phyloP scores from a whole-genome alignment of 768 basidiomycete species.

The Boletus subcaerulescens region DNA sequence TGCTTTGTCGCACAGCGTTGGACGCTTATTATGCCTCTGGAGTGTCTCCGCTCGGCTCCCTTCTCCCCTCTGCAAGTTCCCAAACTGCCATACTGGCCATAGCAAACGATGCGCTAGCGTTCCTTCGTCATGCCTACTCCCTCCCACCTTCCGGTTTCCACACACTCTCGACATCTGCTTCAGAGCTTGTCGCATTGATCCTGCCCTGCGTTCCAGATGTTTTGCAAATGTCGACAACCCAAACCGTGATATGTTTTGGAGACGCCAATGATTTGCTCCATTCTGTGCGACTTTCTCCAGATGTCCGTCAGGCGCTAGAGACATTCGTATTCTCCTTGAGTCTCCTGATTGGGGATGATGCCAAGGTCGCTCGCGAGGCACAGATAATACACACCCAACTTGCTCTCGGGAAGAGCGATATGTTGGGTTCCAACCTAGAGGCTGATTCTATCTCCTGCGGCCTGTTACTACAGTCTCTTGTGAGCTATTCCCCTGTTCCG shows the following conservation, averaged over 20 bases:
- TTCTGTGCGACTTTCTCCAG: conserved; percentile 48
- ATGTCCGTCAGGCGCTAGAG: conserved; percentile 57
- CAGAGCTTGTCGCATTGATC: conserved; percentile 61
- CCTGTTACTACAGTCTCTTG: conserved; percentile 59
- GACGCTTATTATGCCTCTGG: conserved; percentile 63
- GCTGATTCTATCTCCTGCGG: conserved; percentile 65
- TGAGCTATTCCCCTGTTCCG: conserved; percentile 30
- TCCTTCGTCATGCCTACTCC: conserved; percentile 56
- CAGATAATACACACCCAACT: conserved; percentile 70
- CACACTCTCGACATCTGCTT: conserved; percentile 54
- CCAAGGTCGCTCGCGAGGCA: conserved; percentile 65
- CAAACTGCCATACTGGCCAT: conserved; percentile 49
- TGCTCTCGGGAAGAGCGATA: conserved; percentile 54
- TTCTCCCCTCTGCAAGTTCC: conserved; percentile 50
- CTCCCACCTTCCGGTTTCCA: conserved; percentile 52
- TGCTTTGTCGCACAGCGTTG: conserved; percentile 63
- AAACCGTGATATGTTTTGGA: conserved; percentile 47
- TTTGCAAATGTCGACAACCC: conserved; percentile 58
- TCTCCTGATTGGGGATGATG: conserved; percentile 64
- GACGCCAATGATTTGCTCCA: conserved; percentile 56
- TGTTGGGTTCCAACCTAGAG: conserved; percentile 55
- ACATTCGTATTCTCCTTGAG: conserved; percentile 56
- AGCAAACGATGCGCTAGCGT: conserved; percentile 57
- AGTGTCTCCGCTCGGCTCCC: conserved; percentile 49
- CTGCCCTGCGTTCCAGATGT: conserved; percentile 59